phyloP scores from a whole-genome alignment of 2,329 filamentous ascomycete genomes.

The Zasmidium cellare region DNA sequence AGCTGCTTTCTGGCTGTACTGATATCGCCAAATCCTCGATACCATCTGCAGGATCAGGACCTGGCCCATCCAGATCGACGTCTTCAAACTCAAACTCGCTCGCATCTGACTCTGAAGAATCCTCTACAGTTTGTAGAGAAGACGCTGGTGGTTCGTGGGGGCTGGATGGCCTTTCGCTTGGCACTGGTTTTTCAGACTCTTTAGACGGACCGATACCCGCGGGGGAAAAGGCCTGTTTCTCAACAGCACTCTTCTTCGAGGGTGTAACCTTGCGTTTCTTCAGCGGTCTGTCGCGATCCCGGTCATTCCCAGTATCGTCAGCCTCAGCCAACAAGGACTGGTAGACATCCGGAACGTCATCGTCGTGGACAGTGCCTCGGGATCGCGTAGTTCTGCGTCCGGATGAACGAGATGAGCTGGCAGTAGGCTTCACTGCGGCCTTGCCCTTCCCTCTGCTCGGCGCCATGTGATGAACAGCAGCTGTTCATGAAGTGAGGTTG shows the following conservation, averaged over 20 bases:
- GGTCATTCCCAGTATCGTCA: constrained; percentile 14
- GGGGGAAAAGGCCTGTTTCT: not conserved
- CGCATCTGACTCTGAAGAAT: constrained; percentile 40
- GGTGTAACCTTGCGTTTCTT: constrained; percentile 27
- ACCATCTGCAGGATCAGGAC: constrained; percentile 25
- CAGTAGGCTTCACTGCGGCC: constrained; percentile 5
- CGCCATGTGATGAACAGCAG: constrained; percentile 24
- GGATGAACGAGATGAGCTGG: constrained; percentile 1
- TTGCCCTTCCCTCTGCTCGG: constrained; percentile 32
- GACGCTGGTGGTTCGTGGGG: not conserved
- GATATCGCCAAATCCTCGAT: constrained; percentile 44
- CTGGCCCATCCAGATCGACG: constrained; percentile 48
- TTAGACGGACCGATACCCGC: not conserved
- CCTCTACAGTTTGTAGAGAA: constrained; percentile 29
- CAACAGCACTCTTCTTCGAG: not conserved
- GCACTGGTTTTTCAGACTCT: not conserved
- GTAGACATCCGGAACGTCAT: constrained; percentile 27
- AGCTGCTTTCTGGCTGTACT: constrained; percentile 34
- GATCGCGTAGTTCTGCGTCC: constrained; percentile 16
- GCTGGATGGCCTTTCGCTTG: not conserved
- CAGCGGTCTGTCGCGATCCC: constrained; percentile 23
- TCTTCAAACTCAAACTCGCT: constrained; percentile 66
- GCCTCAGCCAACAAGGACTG: constrained; percentile 33
- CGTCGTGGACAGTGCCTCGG: constrained; percentile 2
- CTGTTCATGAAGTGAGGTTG: not conserved